Evolutionary conservation across 805 yeast species (phyloP).

Genomic region (Diddensiella santjacobensis): DNA sequence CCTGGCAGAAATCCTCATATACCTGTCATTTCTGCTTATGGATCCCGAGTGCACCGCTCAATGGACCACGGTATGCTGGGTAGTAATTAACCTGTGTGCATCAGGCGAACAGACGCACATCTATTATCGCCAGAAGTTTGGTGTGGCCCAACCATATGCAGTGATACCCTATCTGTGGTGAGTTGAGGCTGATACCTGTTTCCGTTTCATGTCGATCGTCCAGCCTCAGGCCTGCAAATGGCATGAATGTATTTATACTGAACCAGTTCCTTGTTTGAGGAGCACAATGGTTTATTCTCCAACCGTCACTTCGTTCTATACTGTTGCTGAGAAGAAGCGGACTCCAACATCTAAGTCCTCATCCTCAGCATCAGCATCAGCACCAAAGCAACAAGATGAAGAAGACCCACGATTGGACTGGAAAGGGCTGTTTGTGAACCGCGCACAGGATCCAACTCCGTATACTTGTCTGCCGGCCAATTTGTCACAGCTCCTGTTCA

Average conservation of each 20-base stretch:
- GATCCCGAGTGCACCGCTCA: conserved; percentile 19
- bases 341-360: not conserved
- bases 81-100: conserved; percentile 42
- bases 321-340: conserved; percentile 12
- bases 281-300: conserved; percentile 14
- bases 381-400: no score
- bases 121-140: conserved; percentile 38
- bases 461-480: conserved; percentile 22
- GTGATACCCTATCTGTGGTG: conserved; percentile 17
- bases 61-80: conserved; percentile 30
- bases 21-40: conserved; percentile 31
- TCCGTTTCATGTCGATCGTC: conserved; percentile 1
- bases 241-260: no score
- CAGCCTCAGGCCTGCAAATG: no score
- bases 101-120: conserved; percentile 47
- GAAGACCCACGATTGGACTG: not conserved
- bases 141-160: conserved; percentile 16
- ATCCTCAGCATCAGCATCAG: not conserved
- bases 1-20: conserved; percentile 53
- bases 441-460: conserved; percentile 17
- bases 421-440: conserved; percentile 15
- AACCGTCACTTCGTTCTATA: conserved; percentile 20
- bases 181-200: no score
- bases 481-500: conserved; percentile 19
- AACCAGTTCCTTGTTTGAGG: no score